A percentile compares a stretch with the other conserved stretches of the same genome.
Conservation (phyloP, 345 rosid species). For the Fremontodendron californicum region DNA sequence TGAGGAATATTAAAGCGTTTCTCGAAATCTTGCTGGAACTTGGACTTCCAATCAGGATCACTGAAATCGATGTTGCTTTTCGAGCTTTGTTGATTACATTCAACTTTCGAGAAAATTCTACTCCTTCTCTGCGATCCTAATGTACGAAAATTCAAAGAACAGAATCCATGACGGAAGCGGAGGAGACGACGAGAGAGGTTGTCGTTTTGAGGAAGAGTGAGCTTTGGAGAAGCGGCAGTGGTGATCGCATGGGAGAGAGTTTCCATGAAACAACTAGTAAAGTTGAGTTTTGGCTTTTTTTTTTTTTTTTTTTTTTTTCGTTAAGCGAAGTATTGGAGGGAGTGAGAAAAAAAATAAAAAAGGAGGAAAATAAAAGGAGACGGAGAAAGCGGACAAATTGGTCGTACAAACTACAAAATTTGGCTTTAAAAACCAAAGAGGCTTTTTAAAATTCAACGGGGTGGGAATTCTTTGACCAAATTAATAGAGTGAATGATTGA, state of each 20-base stretch:
- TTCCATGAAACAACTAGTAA: slow-evolving; percentile 31
- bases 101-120: slow-evolving; percentile 12
- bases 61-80: slow-evolving; percentile 44
- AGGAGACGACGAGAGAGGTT: background rate
- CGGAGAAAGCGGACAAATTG: background rate
- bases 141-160: slow-evolving; percentile 22
- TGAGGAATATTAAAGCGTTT: slow-evolving; percentile 74
- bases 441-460: slow-evolving; percentile 1
- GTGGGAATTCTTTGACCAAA: background rate
- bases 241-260: slow-evolving; percentile 29
- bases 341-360: too few species aligned
- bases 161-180: slow-evolving; percentile 23
- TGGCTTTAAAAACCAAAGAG: slow-evolving; percentile 12
- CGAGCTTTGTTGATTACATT: slow-evolving; percentile 22
- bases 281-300: too few species aligned
- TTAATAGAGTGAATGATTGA: background rate
- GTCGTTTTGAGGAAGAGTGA: background rate
- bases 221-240: slow-evolving; percentile 11
- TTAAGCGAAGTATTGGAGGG: background rate
- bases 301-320: too few species aligned
- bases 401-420: background rate
- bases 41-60: slow-evolving; percentile 74
- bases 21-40: slow-evolving; percentile 70
- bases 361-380: background rate
- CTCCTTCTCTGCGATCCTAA: slow-evolving; percentile 20